These are phyloP conservation scores for Sarocladiaceae sp. DNA, from an alignment of 2,329 filamentous ascomycete species.

Conservation along the genomic window DNA sequence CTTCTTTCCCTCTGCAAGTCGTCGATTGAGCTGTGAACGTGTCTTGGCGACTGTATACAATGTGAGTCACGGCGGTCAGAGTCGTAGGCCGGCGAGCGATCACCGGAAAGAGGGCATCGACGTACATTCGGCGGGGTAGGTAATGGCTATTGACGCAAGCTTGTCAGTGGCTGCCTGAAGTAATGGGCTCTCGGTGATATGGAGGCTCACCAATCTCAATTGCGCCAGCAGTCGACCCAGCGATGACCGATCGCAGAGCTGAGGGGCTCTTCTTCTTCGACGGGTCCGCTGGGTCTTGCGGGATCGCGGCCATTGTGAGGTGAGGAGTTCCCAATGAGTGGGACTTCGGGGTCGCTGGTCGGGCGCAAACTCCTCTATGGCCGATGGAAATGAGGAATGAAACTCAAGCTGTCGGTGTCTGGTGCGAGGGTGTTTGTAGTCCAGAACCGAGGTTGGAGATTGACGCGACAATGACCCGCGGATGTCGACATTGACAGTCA, in stretches of 20 bases:
- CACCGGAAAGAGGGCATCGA: slow-evolving; percentile 15
- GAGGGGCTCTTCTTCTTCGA: slow-evolving; percentile 55
- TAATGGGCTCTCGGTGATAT: not conserved
- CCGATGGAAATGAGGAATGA: no score
- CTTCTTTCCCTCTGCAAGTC: slow-evolving; percentile 74
- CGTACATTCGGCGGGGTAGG: slow-evolving; percentile 88
- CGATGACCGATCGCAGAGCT: slow-evolving; percentile 80
- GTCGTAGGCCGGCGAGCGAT: no score
- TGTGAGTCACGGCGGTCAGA: slow-evolving; percentile 7
- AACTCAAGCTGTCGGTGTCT: no score
- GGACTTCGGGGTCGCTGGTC: no score
- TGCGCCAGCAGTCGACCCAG: slow-evolving; percentile 87
- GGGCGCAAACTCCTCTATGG: no score
- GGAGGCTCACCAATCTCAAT: slow-evolving; percentile 72
- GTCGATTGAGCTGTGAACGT: slow-evolving; percentile 83
- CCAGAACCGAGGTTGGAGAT: no score
- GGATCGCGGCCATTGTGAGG: slow-evolving; percentile 22
- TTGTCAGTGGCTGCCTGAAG: no score
- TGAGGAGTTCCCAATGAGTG: not conserved
- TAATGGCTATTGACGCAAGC: slow-evolving; percentile 54
- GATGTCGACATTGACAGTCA: no score
- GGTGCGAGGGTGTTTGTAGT: no score
- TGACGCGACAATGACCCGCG: no score
- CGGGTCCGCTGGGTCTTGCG: slow-evolving; percentile 17
- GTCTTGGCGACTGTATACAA: slow-evolving; percentile 74